These are phyloP conservation scores for Pichia thaimueangensis DNA, from an alignment of 805 yeast species.

Conservation along the genomic window DNA sequence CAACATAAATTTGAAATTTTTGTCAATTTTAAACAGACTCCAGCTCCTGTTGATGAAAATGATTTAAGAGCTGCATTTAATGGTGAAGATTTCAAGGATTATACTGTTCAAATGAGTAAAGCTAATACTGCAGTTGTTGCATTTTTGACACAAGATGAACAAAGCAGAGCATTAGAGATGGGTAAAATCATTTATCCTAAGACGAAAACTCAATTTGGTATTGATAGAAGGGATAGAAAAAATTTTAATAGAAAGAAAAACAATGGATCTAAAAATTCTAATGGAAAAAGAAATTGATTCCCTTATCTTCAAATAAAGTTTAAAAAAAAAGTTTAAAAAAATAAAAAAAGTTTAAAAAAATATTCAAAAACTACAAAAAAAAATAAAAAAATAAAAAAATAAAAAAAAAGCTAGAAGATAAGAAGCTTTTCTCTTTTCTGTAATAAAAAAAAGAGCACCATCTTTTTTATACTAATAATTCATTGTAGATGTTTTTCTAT, in stretches of 20 bases:
- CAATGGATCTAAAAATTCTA: neutral
- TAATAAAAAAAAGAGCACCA: no score
- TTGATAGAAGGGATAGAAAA: slow-evolving; percentile 4
- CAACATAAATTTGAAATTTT: slow-evolving; percentile 1
- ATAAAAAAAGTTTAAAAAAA: neutral
- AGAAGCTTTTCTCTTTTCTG: no score
- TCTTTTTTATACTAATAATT: no score
- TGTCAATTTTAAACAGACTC: slow-evolving; percentile 3
- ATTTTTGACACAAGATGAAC: slow-evolving; percentile 3
- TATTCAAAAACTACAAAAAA: neutral
- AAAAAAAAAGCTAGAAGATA: neutral
- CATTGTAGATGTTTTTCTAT: no score
- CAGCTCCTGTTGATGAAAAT: neutral
- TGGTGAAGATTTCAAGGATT: neutral
- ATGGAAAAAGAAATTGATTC: neutral
- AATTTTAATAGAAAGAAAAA: neutral
- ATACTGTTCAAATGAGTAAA: neutral
- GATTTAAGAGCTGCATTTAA: slow-evolving; percentile 1
- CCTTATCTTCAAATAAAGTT: neutral
- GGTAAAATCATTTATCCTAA: slow-evolving; percentile 2
- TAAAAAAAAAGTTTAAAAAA: neutral
- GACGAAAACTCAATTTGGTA: neutral
- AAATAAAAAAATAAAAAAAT: slow-evolving; percentile 1
- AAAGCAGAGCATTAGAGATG: slow-evolving; percentile 1
- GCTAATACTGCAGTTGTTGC: slow-evolving; percentile 5